phyloP scores from a whole-genome alignment of 73 alveolate genomes.

The Paramecium sonneborni region DNA sequence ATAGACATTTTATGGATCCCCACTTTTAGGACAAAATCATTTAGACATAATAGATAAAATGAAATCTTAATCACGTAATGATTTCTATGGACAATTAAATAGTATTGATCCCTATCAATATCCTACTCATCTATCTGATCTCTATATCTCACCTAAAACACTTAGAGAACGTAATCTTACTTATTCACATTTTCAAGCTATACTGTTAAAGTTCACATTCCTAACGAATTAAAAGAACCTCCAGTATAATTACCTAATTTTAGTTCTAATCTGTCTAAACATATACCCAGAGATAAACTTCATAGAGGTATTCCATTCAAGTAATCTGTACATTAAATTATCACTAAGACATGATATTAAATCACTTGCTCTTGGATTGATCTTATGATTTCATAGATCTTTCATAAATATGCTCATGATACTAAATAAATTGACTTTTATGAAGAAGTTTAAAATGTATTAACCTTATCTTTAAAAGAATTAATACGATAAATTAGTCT shows the following conservation, averaged over 20 bases:
- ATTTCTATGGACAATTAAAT: neutral
- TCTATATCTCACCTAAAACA: neutral
- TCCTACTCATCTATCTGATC: neutral
- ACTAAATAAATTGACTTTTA: neutral
- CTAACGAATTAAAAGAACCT: neutral
- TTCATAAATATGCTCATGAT: neutral
- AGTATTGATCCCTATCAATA: slow-evolving; percentile 32
- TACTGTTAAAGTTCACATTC: neutral
- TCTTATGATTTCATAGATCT: neutral
- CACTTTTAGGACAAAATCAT: neutral
- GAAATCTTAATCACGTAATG: neutral
- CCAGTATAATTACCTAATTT: neutral
- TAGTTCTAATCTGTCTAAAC: neutral
- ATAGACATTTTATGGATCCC: slow-evolving; percentile 30
- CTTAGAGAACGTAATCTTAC: neutral
- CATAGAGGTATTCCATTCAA: slow-evolving; percentile 52
- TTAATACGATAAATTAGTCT: neutral
- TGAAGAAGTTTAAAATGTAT: neutral
- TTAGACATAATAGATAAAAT: neutral
- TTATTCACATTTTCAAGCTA: neutral
- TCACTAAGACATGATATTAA: neutral
- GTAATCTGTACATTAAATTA: neutral
- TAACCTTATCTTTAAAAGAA: neutral
- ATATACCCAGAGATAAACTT: neutral
- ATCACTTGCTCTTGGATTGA: slow-evolving; percentile 26